Percentiles rank a stretch among this genome's conserved stretches.
phyloP scores from a whole-genome alignment of 2,329 filamentous ascomycete species.

The Metarhizium anisopliae region DNA sequence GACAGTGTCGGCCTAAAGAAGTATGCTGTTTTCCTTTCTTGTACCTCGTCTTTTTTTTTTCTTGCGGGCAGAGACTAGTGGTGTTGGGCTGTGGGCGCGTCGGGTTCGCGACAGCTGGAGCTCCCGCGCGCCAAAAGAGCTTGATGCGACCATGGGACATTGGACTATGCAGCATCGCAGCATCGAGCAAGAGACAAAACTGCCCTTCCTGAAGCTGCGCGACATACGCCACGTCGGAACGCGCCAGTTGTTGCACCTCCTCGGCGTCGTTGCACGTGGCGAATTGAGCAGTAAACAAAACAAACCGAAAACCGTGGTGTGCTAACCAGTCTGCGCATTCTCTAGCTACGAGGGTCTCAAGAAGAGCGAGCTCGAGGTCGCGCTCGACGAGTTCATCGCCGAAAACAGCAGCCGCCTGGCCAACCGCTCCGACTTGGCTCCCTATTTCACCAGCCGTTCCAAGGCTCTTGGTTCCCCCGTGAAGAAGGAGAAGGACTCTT shows the following conservation, averaged over 20 bases:
- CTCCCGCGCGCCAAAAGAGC: background rate
- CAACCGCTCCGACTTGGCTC: conserved; percentile 52
- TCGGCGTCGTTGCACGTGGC: background rate
- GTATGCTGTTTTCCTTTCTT: conserved; percentile 42
- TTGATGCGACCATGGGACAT: background rate
- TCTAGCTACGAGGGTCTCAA: conserved; percentile 59
- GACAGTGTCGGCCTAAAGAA: conserved; percentile 60
- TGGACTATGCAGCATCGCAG: background rate
- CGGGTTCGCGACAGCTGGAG: background rate
- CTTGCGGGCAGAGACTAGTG: no score
- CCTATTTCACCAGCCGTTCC: conserved; percentile 67
- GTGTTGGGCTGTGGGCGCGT: background rate
- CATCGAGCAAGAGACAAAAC: background rate
- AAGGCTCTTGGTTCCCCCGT: conserved; percentile 51
- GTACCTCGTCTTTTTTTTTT: background rate
- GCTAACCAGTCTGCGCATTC: conserved; percentile 1
- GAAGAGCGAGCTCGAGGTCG: conserved; percentile 70
- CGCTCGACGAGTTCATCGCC: conserved; percentile 64
- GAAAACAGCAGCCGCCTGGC: conserved; percentile 58
- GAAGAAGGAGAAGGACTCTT: conserved; percentile 42
- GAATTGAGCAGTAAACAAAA: background rate
- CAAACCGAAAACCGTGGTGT: background rate
- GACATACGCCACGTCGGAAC: background rate
- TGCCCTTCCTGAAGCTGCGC: background rate
- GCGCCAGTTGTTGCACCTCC: background rate